Percentiles rank a stretch among this genome's conserved stretches.
phyloP scores from a whole-genome alignment of 495 filamentous ascomycete genomes.

The Cetradonia linearis region DNA sequence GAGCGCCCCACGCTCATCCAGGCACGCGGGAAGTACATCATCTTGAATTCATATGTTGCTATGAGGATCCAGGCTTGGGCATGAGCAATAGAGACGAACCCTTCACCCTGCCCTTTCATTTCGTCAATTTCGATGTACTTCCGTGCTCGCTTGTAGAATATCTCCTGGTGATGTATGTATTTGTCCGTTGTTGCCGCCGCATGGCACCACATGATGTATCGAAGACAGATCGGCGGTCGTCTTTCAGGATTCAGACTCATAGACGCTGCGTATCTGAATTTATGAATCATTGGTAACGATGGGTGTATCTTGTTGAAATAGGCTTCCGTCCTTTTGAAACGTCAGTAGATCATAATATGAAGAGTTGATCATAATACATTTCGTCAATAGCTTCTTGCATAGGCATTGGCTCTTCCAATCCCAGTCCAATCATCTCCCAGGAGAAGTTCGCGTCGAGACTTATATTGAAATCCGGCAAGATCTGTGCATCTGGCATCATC shows the following conservation, averaged over 20 bases:
- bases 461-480: constrained; percentile 15
- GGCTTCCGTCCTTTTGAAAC: constrained; percentile 53
- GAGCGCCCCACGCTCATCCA: constrained; percentile 86
- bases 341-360: constrained; percentile 16
- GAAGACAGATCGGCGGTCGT: constrained; percentile 76
- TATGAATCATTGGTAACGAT: constrained; percentile 78
- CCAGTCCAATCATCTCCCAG: constrained; percentile 93
- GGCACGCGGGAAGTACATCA: constrained; percentile 94
- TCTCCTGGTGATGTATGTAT: constrained; percentile 60
- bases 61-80: constrained; percentile 76
- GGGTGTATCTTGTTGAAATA: constrained; percentile 89
- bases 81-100: constrained; percentile 69
- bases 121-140: constrained; percentile 87
- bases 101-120: constrained; percentile 86
- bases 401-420: constrained; percentile 84
- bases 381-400: constrained; percentile 82
- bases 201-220: constrained; percentile 90
- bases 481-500: constrained; percentile 17
- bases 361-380: constrained; percentile 47
- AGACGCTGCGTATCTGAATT: constrained; percentile 69
- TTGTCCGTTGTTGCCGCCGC: constrained; percentile 77
- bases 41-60: constrained; percentile 81
- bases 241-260: constrained; percentile 77
- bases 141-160: constrained; percentile 79
- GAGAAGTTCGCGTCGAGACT: constrained; percentile 38